These are phyloP conservation scores for Vitis amurensis DNA, from an alignment of 164 flowering plant genomes.

Conservation along the genomic window DNA sequence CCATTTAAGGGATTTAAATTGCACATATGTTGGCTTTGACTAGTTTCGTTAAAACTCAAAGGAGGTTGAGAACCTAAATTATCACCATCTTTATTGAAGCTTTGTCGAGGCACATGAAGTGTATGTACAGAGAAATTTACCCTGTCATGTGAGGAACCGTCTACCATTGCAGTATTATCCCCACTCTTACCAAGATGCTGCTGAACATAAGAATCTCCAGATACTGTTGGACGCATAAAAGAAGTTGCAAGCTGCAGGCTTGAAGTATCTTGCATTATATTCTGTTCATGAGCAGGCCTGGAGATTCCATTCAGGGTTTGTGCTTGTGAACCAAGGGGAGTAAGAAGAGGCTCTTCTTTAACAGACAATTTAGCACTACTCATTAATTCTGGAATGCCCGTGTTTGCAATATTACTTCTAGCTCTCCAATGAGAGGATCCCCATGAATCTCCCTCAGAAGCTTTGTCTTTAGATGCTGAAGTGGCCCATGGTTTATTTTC, in stretches of 20 bases:
- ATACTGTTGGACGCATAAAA: constrained; percentile 7
- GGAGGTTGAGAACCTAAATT: constrained; percentile 8
- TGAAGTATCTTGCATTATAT: constrained; percentile 15
- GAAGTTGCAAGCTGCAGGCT: constrained; percentile 14
- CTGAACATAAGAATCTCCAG: constrained; percentile 18
- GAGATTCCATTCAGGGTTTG: constrained; percentile 10
- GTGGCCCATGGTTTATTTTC: constrained; percentile 15
- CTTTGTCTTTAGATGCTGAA: constrained; percentile 10
- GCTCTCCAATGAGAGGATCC: constrained; percentile 13
- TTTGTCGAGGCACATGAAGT: constrained; percentile 9
- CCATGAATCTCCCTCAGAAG: constrained; percentile 13
- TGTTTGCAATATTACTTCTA: constrained; percentile 15
- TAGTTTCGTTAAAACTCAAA: constrained; percentile 10
- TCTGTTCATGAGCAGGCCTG: constrained; percentile 12
- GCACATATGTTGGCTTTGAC: constrained; percentile 12
- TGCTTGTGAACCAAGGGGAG: constrained; percentile 21
- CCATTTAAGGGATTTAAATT: constrained; percentile 7
- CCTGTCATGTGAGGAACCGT: constrained; percentile 8
- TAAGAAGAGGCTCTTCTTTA: constrained; percentile 24
- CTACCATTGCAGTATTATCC: not conserved
- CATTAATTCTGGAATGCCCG: constrained; percentile 15
- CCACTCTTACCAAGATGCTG: constrained; percentile 13
- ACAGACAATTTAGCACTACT: constrained; percentile 23
- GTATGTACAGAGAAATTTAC: constrained; percentile 11
- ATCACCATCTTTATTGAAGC: constrained; percentile 12